Percentiles rank a stretch among this genome's conserved stretches.
Conservation (phyloP, 2,329 filamentous ascomycete genomes). For the Fusarium hostae region DNA sequence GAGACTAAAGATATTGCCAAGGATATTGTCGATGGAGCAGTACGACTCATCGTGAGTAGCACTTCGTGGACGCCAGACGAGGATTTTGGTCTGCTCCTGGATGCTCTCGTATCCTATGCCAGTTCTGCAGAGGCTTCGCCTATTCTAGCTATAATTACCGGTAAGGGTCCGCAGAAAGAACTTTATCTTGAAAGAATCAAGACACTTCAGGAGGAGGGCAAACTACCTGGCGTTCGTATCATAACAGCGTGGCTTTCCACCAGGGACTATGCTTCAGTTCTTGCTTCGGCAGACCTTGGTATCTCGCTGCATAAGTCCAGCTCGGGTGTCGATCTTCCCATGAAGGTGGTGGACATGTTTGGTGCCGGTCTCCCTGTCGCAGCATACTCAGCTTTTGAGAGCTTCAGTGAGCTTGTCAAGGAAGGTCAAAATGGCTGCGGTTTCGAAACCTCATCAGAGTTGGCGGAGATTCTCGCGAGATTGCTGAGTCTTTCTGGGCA, state of each 20-base stretch:
- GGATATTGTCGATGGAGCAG: constrained; percentile 66
- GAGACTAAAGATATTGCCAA: constrained; percentile 71
- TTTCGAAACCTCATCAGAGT: constrained; percentile 76
- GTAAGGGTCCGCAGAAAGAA: constrained; percentile 87
- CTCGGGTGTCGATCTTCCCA: constrained; percentile 93
- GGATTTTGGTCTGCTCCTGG: constrained; percentile 88
- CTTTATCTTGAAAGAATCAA: constrained; percentile 76
- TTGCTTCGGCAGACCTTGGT: constrained; percentile 88
- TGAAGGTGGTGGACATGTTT: constrained; percentile 99
- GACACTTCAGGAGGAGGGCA: constrained; percentile 67
- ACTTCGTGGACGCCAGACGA: constrained; percentile 98
- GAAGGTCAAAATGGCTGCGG: constrained; percentile 89
- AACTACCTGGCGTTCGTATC: constrained; percentile 77
- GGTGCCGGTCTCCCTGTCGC: constrained; percentile 91
- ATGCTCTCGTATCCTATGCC: constrained; percentile 82
- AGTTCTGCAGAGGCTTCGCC: constrained; percentile 62
- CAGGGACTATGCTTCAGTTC: constrained; percentile 83
- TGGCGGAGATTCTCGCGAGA: constrained; percentile 70
- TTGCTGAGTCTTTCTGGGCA: constrained; percentile 67
- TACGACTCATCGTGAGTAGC: constrained; percentile 84
- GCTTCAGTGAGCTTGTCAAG: constrained; percentile 89
- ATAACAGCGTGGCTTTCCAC: constrained; percentile 86
- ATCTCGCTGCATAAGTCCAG: constrained; percentile 93
- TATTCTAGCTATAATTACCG: constrained; percentile 91
- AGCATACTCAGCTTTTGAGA: constrained; percentile 86